Evolutionary conservation across 441 rosid species (phyloP), one percentile per base, ranked within the genome.

Genomic region (Jatropha podagrica): DNA sequence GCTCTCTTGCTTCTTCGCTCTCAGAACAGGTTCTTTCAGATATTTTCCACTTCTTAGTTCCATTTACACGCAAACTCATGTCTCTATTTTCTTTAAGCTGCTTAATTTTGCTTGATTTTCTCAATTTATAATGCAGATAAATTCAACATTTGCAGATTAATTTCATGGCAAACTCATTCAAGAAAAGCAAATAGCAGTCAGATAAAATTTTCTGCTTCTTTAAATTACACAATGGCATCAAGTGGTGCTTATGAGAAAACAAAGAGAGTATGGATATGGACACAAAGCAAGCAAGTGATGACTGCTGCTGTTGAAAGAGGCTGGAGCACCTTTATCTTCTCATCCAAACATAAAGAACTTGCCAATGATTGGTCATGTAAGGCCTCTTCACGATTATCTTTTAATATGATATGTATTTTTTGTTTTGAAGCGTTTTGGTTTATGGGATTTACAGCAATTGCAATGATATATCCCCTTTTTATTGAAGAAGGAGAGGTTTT

Each of bases 211-310:
- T 72, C 65, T 58, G 55, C 72, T 44, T 76, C 79, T 63, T 72
- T 63, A 10, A 48, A 27, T 76, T 69, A 68, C 64, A 23, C 78
- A 23, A 52, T 56, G 3, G 11, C 84, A 61, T 71, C 79, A 55
- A 40, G 52, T 48, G 17, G 4, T 46, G 77, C 66, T 15, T 79
- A 76, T 71, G 84, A 81, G 74, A 68, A 73, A 65, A 73, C 87
- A 23, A 91, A 94, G 92, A 84, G 78, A 78, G 93, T 92, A 48
- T 94, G 97, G 97, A 80, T 92, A 66, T 92, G 96, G 93, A 94
- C 91, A 17, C 85, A 88, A 78, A 86, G 78, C 79, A 90, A 90
- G 83, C 83, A 88, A 55, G 95, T 92, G 7, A 91, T 92, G 95
- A 86, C 93, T 17, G 84, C 86, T 77, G 89, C 97, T 17, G 96